These are phyloP conservation scores for Backusella morwellensis DNA, from an alignment of 192 early-diverging fungal species.

Conservation along the genomic window DNA sequence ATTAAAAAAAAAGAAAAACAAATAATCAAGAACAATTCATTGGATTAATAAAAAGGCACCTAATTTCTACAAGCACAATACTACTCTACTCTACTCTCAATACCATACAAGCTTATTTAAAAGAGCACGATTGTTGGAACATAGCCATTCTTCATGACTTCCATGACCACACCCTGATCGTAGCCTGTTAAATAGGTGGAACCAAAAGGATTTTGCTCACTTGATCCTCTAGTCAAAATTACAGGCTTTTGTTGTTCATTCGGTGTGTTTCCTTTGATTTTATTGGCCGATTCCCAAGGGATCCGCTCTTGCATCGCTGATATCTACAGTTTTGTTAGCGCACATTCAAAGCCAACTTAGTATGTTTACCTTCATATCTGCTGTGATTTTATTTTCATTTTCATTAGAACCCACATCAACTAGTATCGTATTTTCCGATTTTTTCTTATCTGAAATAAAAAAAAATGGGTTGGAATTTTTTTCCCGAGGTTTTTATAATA, in stretches of 20 bases:
- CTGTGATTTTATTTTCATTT: slow-evolving; percentile 22
- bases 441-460: neutral
- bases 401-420: slow-evolving; percentile 24
- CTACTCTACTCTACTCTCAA: neutral
- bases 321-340: neutral
- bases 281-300: slow-evolving; percentile 19
- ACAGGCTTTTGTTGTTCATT: slow-evolving; percentile 46
- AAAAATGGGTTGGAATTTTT: neutral
- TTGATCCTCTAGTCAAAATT: slow-evolving; percentile 60
- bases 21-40: neutral
- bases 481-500: neutral
- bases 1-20: neutral
- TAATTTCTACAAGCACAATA: neutral
- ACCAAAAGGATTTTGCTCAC: slow-evolving; percentile 70
- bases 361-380: slow-evolving; percentile 19
- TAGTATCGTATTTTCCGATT: slow-evolving; percentile 11
- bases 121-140: slow-evolving; percentile 58
- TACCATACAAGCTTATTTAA: slow-evolving; percentile 8
- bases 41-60: neutral
- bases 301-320: slow-evolving; percentile 30
- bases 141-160: slow-evolving; percentile 65
- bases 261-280: slow-evolving; percentile 25
- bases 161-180: slow-evolving; percentile 55
- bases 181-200: slow-evolving; percentile 65
- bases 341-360: too few relatives aligned